Base-by-base conservation (phyloP, 768 basidiomycete species). In the Tephrocybe sp. region DNA sequence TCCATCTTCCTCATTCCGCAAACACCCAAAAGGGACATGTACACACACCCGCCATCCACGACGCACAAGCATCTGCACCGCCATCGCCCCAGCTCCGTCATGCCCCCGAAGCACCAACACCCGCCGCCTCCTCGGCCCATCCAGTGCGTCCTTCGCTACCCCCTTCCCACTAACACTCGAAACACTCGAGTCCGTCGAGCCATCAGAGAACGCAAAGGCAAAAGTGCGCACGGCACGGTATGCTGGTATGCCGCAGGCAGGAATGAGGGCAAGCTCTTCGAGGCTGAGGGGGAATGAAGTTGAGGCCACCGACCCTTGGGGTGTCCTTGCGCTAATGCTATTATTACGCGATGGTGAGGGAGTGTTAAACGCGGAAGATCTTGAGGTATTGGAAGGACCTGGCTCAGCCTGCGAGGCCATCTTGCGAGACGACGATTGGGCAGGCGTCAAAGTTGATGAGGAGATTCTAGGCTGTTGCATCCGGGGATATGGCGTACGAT, bases 221-320 rank as follows among this genome's bases (percentile, higher is more conserved):
- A 87, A 80, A 0, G 87, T 86, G 36, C 87, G 81, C 8, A 92
- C 76, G 1, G 90, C 91, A 12, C 93, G 83, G 59, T 90, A 84
- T 0, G 92, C 90, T n/a, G 85, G 77, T 21, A 96, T 71, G 3
- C 88, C 93, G 37, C 82, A 81, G 2, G 92, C 70, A 2, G 94
- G 88, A 0, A 96, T 73, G 18, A 92, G 77, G 1, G 92, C 86
- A 13, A 94, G 79, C 62, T 93, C 87, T 47, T 87, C 84, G 24
- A 92, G 64, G 1, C 82, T 68, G 18, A 74, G 59, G 1, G 42
- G 49, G 19, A 59, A 24, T 22, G 25, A 26, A 40, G 27, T 32
- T 3, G 18, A 37, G 9, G 11, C 32, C 32, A n/a, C 21, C 25
- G 32, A 27, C 13, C 40, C 25, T 26, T 35, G 27, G 28, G 43